A percentile compares a stretch with the other conserved stretches of the same genome.
These are phyloP conservation scores for Hypholoma fasciculare DNA, from an alignment of 768 basidiomycete genomes.

Conservation along the genomic window DNA sequence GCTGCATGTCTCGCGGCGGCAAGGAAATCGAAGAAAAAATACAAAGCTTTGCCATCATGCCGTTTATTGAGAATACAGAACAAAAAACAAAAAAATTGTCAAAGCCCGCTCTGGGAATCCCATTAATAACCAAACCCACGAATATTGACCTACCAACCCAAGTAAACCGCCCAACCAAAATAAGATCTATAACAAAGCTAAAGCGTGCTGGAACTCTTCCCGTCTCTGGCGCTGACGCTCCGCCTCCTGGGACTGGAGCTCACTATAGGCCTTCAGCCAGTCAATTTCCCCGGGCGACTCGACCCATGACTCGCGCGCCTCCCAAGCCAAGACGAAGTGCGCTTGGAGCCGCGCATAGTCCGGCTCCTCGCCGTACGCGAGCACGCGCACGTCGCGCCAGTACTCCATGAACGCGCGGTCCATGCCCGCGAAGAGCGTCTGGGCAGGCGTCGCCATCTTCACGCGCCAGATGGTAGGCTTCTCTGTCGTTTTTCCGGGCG, in stretches of 20 bases:
- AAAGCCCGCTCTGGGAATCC: no score
- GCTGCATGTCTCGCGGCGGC: no score
- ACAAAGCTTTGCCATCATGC: no score
- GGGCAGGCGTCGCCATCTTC: constrained; percentile 27
- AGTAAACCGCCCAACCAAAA: no score
- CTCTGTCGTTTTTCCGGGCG: neutral
- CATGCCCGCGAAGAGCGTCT: constrained; percentile 26
- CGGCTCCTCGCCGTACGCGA: constrained; percentile 30
- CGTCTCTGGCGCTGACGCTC: neutral
- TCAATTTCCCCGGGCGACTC: neutral
- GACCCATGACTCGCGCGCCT: neutral
- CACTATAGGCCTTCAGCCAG: neutral
- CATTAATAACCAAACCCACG: no score
- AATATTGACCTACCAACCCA: no score
- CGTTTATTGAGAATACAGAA: no score
- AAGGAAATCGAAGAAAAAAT: no score
- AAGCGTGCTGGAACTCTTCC: neutral
- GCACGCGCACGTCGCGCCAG: constrained; percentile 29
- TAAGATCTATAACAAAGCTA: neutral
- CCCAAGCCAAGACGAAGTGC: constrained; percentile 24
- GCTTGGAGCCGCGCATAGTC: constrained; percentile 24
- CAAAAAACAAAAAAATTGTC: no score
- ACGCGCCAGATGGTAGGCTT: constrained; percentile 19
- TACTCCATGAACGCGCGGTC: constrained; percentile 25
- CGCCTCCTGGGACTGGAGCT: neutral